phyloP scores from a whole-genome alignment of 495 filamentous ascomycete genomes.

The Acidiella bohemica region DNA sequence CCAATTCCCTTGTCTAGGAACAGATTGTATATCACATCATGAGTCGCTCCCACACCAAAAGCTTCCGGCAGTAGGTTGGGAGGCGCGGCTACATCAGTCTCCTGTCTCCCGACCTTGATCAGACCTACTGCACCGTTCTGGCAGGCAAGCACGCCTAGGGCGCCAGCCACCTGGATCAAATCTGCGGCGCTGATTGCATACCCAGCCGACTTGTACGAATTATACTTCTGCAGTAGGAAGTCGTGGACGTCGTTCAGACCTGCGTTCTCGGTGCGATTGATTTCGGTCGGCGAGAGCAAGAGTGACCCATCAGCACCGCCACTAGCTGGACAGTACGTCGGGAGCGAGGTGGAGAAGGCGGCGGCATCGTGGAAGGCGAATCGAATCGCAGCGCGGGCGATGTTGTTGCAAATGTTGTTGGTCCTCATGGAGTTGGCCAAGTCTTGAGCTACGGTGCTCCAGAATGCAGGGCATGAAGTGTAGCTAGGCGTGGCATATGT shows the following conservation, averaged over 20 bases:
- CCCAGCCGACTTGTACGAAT: constrained; percentile 14
- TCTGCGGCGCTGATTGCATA: constrained; percentile 23
- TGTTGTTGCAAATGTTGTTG: constrained; percentile 16
- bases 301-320: constrained; percentile 22
- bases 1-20: constrained; percentile 39
- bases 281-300: constrained; percentile 19
- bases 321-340: constrained; percentile 6
- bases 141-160: constrained; percentile 20
- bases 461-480: constrained; percentile 2
- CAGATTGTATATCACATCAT: constrained; percentile 30
- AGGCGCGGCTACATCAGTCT: constrained; percentile 22
- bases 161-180: constrained; percentile 24
- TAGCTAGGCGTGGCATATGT: not conserved
- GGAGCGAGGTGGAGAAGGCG: constrained; percentile 19
- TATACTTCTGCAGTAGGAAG: constrained; percentile 17
- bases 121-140: not conserved
- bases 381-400: constrained; percentile 20
- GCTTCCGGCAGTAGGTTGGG: constrained; percentile 28
- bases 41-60: constrained; percentile 11
- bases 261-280: constrained; percentile 19
- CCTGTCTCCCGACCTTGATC: constrained; percentile 25
- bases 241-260: constrained; percentile 11
- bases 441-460: not conserved
- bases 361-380: constrained; percentile 26
- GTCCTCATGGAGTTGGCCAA: constrained; percentile 9